Conservation (phyloP, 192 early-diverging fungal species). For the Haplosporangium gracile region DNA sequence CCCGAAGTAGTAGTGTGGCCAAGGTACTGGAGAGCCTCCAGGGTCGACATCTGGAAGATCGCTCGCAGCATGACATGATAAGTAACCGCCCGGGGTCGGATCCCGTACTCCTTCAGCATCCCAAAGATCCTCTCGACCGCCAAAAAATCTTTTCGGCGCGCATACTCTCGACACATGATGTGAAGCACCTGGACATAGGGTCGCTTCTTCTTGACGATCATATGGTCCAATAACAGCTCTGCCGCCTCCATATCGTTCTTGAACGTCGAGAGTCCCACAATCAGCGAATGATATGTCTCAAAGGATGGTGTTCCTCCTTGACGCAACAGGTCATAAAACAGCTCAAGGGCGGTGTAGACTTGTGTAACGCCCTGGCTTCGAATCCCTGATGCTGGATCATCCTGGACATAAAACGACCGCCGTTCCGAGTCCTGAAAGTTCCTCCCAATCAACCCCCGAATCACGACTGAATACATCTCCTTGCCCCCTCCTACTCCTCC, state of each 20-base stretch:
- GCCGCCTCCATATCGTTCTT: conserved; percentile 56
- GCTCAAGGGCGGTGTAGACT: conserved; percentile 37
- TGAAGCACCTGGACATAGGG: conserved; percentile 52
- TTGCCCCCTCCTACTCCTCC: conserved; percentile 18
- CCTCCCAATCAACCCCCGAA: conserved; percentile 38
- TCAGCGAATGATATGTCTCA: conserved; percentile 48
- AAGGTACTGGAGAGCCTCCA: conserved; percentile 24
- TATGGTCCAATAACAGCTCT: conserved; percentile 49
- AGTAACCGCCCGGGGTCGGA: conserved; percentile 34
- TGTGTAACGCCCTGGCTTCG: conserved; percentile 33
- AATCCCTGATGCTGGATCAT: conserved; percentile 11
- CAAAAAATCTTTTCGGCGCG: conserved; percentile 17
- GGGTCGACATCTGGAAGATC: conserved; percentile 30
- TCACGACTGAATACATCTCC: conserved; percentile 53
- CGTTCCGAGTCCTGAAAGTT: conserved; percentile 24
- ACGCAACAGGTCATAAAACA: conserved; percentile 44
- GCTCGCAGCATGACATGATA: conserved; percentile 44
- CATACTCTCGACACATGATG: conserved; percentile 50
- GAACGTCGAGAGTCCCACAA: conserved; percentile 34
- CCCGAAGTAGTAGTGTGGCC: background rate
- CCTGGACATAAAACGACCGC: background rate
- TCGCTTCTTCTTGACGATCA: conserved; percentile 34
- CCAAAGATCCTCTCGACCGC: conserved; percentile 48
- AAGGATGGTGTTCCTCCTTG: conserved; percentile 36
- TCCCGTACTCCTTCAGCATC: conserved; percentile 40